A percentile compares a stretch with the other conserved stretches of the same genome.
phyloP scores from a whole-genome alignment of 495 filamentous ascomycete species.

The Daldinia concentrica region DNA sequence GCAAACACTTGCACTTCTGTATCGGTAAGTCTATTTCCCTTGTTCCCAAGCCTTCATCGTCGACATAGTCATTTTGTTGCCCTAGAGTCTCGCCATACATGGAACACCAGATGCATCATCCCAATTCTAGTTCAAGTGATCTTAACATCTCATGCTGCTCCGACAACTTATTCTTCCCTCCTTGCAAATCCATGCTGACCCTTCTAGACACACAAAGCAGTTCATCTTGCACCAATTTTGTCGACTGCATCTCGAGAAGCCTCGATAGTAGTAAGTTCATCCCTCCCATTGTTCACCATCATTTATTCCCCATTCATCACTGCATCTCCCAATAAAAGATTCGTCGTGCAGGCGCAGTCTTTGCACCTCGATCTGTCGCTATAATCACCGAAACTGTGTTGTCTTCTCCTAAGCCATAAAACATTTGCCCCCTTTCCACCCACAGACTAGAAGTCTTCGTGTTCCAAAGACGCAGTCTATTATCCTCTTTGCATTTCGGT shows the following conservation, averaged over 20 bases:
- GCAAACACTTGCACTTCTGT: not conserved
- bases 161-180: not conserved
- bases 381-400: not conserved
- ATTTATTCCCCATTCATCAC: not conserved
- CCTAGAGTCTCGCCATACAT: not conserved
- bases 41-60: not conserved
- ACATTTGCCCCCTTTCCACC: not conserved
- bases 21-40: constrained; percentile 1
- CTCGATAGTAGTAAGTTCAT: constrained; percentile 3
- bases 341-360: not conserved
- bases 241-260: not conserved
- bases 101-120: not conserved
- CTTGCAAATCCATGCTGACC: not conserved
- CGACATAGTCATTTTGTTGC: not conserved
- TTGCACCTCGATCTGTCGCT: not conserved
- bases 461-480: not conserved
- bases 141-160: not conserved
- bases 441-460: not conserved
- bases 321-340: not conserved
- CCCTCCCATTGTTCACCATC: not conserved
- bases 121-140: not conserved
- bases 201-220: not conserved
- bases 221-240: not conserved
- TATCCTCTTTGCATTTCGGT: too few species aligned
- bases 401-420: not conserved